These are phyloP conservation scores for Pinus albicaulis DNA, from an alignment of 75 land plant genomes.

Conservation along the genomic window DNA sequence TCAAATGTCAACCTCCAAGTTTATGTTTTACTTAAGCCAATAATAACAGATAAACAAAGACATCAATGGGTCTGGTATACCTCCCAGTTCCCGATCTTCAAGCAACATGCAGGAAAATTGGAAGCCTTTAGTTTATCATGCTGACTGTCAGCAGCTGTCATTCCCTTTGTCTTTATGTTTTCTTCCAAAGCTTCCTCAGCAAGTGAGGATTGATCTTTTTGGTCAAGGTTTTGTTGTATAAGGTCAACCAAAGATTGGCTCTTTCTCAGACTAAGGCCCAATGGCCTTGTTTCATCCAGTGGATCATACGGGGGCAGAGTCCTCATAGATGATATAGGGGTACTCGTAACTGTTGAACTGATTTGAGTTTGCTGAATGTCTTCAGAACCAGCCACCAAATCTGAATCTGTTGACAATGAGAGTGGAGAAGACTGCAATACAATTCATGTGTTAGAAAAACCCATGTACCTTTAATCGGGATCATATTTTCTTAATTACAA, in stretches of 20 bases:
- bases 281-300: constrained; percentile 2
- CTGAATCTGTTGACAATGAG: neutral
- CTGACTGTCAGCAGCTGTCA: constrained; percentile 7
- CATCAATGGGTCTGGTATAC: constrained; percentile 11
- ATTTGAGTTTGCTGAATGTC: neutral
- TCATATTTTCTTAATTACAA: neutral
- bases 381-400: neutral
- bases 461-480: neutral
- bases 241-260: constrained; percentile 12
- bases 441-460: neutral
- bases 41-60: neutral
- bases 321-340: neutral
- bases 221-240: constrained; percentile 8
- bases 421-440: neutral
- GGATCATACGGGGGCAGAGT: neutral
- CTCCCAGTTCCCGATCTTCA: constrained; percentile 58
- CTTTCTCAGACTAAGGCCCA: constrained; percentile 6
- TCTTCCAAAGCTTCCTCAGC: constrained; percentile 1
- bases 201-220: constrained; percentile 8
- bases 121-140: constrained; percentile 54
- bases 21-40: neutral
- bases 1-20: neutral
- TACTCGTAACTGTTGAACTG: neutral
- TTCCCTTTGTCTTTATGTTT: neutral
- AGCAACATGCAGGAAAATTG: constrained; percentile 40